Conservation (phyloP, 805 yeast species). For the Naumovozyma baii region DNA sequence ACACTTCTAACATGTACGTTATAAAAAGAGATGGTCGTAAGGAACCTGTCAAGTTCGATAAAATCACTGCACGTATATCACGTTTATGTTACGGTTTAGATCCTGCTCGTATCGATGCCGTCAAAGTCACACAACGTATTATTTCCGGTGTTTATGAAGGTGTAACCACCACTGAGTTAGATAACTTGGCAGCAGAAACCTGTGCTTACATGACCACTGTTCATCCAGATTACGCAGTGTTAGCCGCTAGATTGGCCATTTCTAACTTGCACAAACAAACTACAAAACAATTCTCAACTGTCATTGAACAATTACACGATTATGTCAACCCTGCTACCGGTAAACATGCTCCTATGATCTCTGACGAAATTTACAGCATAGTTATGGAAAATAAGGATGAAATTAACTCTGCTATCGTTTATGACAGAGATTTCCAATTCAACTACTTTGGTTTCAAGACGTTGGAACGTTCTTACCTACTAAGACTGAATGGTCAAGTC, state of each 20-base stretch:
- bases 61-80: slow-evolving; percentile 90
- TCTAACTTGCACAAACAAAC: slow-evolving; percentile 93
- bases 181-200: slow-evolving; percentile 84
- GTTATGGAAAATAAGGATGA: slow-evolving; percentile 56
- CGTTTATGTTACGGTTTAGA: slow-evolving; percentile 93
- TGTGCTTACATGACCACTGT: slow-evolving; percentile 96
- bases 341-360: slow-evolving; percentile 57
- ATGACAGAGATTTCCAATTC: slow-evolving; percentile 67
- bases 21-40: slow-evolving; percentile 87
- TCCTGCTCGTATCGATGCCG: slow-evolving; percentile 86
- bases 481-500: slow-evolving; percentile 52
- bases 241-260: slow-evolving; percentile 93
- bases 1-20: slow-evolving; percentile 55
- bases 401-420: slow-evolving; percentile 64
- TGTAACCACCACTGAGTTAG: slow-evolving; percentile 84
- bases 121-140: slow-evolving; percentile 89
- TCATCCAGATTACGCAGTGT: slow-evolving; percentile 93
- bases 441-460: slow-evolving; percentile 89
- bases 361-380: slow-evolving; percentile 51
- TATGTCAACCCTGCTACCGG: slow-evolving; percentile 77
- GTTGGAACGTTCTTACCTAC: slow-evolving; percentile 75
- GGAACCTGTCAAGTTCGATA: slow-evolving; percentile 92
- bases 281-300: slow-evolving; percentile 73
- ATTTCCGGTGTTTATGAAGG: slow-evolving; percentile 96
- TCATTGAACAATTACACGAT: slow-evolving; percentile 58